A percentile compares a stretch with the other conserved stretches of the same genome.
phyloP scores from a whole-genome alignment of 208 protist genomes.

The Porcisia hertigi region DNA sequence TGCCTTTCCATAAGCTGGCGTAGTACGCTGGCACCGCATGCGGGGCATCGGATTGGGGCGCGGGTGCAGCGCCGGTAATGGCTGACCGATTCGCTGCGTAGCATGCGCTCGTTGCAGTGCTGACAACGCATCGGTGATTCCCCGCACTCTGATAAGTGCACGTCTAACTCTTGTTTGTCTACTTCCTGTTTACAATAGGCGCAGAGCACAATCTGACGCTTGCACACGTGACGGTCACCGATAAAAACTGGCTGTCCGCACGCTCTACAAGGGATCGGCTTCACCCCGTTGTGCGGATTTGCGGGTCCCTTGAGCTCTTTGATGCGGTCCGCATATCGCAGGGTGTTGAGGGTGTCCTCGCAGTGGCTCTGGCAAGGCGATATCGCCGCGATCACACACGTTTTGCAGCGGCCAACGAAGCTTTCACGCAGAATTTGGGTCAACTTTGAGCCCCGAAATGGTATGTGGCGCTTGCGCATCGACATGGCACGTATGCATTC shows the following conservation, averaged over 20 bases:
- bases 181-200: slow-evolving; percentile 68
- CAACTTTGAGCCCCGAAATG: slow-evolving; percentile 96
- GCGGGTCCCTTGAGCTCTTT: slow-evolving; percentile 81
- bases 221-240: slow-evolving; percentile 73
- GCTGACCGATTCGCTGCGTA: slow-evolving; percentile 47
- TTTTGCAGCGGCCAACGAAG: slow-evolving; percentile 93
- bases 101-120: slow-evolving; percentile 74
- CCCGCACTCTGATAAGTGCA: slow-evolving; percentile 69
- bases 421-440: slow-evolving; percentile 95
- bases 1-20: slow-evolving; percentile 62
- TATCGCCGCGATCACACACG: slow-evolving; percentile 94
- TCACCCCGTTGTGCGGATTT: slow-evolving; percentile 30
- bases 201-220: slow-evolving; percentile 57
- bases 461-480: slow-evolving; percentile 90
- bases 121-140: slow-evolving; percentile 63
- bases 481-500: slow-evolving; percentile 97
- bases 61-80: slow-evolving; percentile 64
- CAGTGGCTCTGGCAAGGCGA: slow-evolving; percentile 83
- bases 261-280: slow-evolving; percentile 61
- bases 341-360: slow-evolving; percentile 97
- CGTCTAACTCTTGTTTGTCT: slow-evolving; percentile 70
- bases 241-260: slow-evolving; percentile 74
- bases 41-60: slow-evolving; percentile 57
- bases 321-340: slow-evolving; percentile 96
- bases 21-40: slow-evolving; percentile 55